Percentiles rank a stretch among this genome's conserved stretches.
Evolutionary conservation across 2,329 filamentous ascomycete species (phyloP).

Genomic region (Aaosphaeria pasadenensis): DNA sequence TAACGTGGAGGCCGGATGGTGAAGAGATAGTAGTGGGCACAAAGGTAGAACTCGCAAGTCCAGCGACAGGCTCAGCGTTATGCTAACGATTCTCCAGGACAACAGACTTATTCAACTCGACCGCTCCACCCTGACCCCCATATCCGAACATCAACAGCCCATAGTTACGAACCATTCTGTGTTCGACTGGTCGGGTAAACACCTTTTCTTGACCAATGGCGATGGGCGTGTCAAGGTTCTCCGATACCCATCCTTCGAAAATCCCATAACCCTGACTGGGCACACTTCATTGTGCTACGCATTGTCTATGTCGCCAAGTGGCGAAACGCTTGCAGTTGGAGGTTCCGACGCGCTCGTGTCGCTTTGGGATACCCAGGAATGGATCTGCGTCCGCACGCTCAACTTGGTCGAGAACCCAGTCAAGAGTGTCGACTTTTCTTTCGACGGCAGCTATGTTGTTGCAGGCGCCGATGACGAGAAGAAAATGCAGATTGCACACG

Average conservation of each 20-base stretch:
- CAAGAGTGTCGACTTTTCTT: constrained; percentile 71
- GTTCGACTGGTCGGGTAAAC: constrained; percentile 71
- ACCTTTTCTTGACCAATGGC: constrained; percentile 67
- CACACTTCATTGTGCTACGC: constrained; percentile 72
- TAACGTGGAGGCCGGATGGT: constrained; percentile 73
- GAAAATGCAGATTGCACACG: constrained; percentile 67
- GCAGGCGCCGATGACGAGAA: constrained; percentile 72
- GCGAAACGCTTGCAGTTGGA: constrained; percentile 69
- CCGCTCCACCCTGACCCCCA: constrained; percentile 54
- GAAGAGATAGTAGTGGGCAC: constrained; percentile 68
- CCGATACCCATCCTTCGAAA: constrained; percentile 42
- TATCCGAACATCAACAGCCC: constrained; percentile 59
- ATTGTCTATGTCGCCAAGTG: constrained; percentile 67
- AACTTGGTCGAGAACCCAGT: constrained; percentile 68
- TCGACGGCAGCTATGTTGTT: constrained; percentile 72
- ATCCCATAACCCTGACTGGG: constrained; percentile 61
- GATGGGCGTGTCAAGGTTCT: constrained; percentile 71
- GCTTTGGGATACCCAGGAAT: constrained; percentile 75
- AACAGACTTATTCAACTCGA: constrained; percentile 63
- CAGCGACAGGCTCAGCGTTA: background rate
- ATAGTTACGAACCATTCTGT: constrained; percentile 69
- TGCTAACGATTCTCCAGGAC: constrained; percentile 43
- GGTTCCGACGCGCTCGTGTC: constrained; percentile 73
- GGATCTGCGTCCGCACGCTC: constrained; percentile 71
- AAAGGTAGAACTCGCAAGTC: constrained; percentile 50